These are phyloP conservation scores for Ambrosiella beaveri DNA, from an alignment of 2,329 filamentous ascomycete genomes.

Conservation along the genomic window DNA sequence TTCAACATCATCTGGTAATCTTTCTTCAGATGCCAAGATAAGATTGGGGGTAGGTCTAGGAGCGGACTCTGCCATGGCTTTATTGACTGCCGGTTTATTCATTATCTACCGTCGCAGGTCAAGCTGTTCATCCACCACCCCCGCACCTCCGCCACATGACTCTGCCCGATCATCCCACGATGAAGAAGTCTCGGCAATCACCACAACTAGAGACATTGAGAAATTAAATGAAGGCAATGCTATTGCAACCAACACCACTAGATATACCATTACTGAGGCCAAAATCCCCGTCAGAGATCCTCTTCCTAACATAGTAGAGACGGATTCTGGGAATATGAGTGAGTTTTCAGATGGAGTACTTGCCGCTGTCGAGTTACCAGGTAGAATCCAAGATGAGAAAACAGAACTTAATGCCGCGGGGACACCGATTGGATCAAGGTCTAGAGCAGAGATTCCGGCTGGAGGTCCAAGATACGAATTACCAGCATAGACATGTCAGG, in stretches of 20 bases:
- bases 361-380: slow-evolving; percentile 3
- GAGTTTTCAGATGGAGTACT: slow-evolving; percentile 1
- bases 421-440: slow-evolving; percentile 4
- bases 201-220: not conserved
- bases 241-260: not conserved
- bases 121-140: not conserved
- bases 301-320: not conserved
- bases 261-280: not conserved
- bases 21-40: slow-evolving; percentile 5
- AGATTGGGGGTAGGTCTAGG: not conserved
- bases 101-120: not conserved
- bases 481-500: not conserved
- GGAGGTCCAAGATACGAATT: slow-evolving; percentile 4
- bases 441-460: slow-evolving; percentile 4
- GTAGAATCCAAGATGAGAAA: not conserved
- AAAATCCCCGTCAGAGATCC: not conserved
- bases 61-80: not conserved
- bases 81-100: not conserved
- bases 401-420: slow-evolving; percentile 8
- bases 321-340: not conserved
- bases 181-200: not conserved
- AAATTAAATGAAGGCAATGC: not conserved
- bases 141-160: not conserved
- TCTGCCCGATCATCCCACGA: not conserved
- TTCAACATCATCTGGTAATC: not conserved